Evolutionary conservation across 2,329 filamentous ascomycete genomes (phyloP).

Genomic region (Meredithiella fracta): DNA sequence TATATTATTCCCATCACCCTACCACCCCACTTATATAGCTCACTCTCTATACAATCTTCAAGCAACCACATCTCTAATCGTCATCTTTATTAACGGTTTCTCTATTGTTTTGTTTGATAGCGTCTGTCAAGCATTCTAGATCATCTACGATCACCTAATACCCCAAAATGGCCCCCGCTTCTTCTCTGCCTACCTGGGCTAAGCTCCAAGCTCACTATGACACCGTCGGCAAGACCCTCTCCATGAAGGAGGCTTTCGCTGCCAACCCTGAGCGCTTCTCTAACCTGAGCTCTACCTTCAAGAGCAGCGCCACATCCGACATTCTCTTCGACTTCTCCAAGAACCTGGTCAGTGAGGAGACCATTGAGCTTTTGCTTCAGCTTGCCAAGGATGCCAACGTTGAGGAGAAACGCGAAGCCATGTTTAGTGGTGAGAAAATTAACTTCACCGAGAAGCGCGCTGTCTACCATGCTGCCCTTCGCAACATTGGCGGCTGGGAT

Average conservation of each 20-base stretch:
- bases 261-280: conserved; percentile 76
- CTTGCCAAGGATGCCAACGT: conserved; percentile 81
- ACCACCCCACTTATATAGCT: not conserved
- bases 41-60: not conserved
- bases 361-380: conserved; percentile 68
- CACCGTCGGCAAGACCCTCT: conserved; percentile 70
- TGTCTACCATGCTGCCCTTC: conserved; percentile 86
- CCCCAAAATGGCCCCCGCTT: conserved; percentile 59
- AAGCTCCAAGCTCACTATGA: conserved; percentile 83
- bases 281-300: conserved; percentile 77
- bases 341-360: conserved; percentile 94
- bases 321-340: conserved; percentile 98
- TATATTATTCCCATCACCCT: not conserved
- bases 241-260: conserved; percentile 84
- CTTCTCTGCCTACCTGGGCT: conserved; percentile 72
- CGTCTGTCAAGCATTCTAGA: not conserved
- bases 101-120: not conserved
- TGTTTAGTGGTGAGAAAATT: conserved; percentile 97
- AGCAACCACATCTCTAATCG: not conserved
- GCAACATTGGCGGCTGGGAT: conserved; percentile 71
- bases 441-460: conserved; percentile 97
- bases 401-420: conserved; percentile 86
- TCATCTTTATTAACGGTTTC: too few relatives aligned
- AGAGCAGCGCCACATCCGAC: conserved; percentile 64
- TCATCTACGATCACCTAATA: not conserved